Evolutionary conservation across 2,329 filamentous ascomycete species (phyloP), one percentile per base, ranked within the genome.

Genomic region (Grosmannia huntii): DNA sequence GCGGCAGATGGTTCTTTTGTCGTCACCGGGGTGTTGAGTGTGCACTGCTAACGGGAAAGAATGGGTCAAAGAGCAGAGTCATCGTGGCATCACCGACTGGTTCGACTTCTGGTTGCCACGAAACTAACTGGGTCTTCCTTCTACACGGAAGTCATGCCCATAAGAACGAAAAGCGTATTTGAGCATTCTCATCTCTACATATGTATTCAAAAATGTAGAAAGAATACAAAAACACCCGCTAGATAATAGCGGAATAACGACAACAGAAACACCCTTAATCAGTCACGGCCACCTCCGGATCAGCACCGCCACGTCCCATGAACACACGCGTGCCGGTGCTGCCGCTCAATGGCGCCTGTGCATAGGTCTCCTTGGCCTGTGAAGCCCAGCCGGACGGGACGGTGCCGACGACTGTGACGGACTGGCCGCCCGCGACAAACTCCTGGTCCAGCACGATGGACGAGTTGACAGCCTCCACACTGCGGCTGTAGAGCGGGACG

Each of bases 381-480:
- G 38, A 14, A 2, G 46, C 19, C 12, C 23, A 41, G 36, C 48
- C n/a, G 2, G 23, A 50, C 27, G 23, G n/a, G 2, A 28, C 41
- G 5, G 27, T 33, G 51, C 10, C 31, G 31, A 51, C 44, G 4
- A 41, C 3, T 38, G 38, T 36, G 21, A 23, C 28, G 21, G 28
- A n/a, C 31, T 25, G 21, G 33, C 44, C 25, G 12, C 33, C 33
- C 7, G 51, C 52, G 16, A 62, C 55, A 1, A n/a, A 36, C 68
- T 62, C 61, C 4, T 56, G 19, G 58, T 64, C 61, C 6, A n/a
- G 66, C 5, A 76, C 66, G 21, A 85, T 66, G 0, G 75, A 79
- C 53, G 75, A 73, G 66, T 85, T 84, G 3, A 74, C 69, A 4
- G 80, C 79, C 31, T 70, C 67, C 28, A 86, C 78, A 54, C 80